Percentiles rank a stretch among this genome's conserved stretches.
These are phyloP conservation scores for Thozetella sp. DNA, from an alignment of 495 filamentous ascomycete species.

Conservation along the genomic window DNA sequence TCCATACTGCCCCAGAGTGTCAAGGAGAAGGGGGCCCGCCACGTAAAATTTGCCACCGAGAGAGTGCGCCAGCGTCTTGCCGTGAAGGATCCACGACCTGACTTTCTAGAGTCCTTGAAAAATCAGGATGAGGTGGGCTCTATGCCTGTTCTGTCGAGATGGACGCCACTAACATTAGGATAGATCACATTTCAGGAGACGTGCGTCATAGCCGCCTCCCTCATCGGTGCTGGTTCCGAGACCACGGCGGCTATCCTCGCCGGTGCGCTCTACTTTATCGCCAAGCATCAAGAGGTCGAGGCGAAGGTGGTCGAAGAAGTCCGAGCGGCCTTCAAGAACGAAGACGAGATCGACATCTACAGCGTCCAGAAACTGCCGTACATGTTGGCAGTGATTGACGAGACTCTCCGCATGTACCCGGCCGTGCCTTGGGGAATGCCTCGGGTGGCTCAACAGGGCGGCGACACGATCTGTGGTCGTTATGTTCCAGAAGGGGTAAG, in stretches of 20 bases:
- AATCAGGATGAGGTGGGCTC: conserved; percentile 23
- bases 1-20: too few species aligned
- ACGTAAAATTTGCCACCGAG: too few species aligned
- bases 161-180: too few species aligned
- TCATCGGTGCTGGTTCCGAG: conserved; percentile 33
- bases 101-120: conserved; percentile 52
- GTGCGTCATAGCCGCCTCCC: neutral
- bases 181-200: conserved; percentile 5
- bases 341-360: conserved; percentile 43
- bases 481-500: conserved; percentile 32
- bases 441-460: conserved; percentile 37
- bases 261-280: conserved; percentile 44
- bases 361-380: conserved; percentile 42
- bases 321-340: conserved; percentile 36
- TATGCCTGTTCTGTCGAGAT: too few species aligned
- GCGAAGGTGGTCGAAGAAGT: conserved; percentile 44
- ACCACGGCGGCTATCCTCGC: conserved; percentile 51
- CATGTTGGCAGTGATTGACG: conserved; percentile 50
- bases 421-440: conserved; percentile 43
- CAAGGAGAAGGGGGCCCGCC: too few species aligned
- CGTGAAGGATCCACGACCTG: too few species aligned
- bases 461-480: conserved; percentile 41
- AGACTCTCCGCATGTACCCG: conserved; percentile 54
- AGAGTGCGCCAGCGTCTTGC: too few species aligned
- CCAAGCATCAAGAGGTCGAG: conserved; percentile 36